Conservation (phyloP, 306 rosid genomes). For the Prunus padus region DNA sequence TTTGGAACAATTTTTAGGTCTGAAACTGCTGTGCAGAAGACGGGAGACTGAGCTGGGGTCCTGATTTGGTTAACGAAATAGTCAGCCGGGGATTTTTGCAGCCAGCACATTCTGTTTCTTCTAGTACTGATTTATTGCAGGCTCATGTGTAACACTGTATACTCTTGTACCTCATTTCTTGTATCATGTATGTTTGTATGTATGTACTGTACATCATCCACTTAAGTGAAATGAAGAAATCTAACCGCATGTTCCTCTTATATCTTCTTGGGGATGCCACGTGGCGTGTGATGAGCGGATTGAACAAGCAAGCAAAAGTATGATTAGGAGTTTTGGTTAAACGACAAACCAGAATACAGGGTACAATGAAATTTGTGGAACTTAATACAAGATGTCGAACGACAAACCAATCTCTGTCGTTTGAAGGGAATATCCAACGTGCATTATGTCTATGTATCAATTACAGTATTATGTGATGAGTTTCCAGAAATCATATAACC, state of each 20-base stretch:
- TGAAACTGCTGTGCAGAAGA: conserved; percentile 49
- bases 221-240: conserved; percentile 30
- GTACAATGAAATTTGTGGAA: no score
- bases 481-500: not conserved
- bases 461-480: not conserved
- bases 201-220: conserved; percentile 31
- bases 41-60: conserved; percentile 33
- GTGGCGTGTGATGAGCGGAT: no score
- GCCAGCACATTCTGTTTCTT: conserved; percentile 29
- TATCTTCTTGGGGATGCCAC: not conserved
- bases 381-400: no score
- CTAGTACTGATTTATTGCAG: conserved; percentile 25
- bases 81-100: conserved; percentile 27
- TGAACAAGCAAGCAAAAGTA: no score
- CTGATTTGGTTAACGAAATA: conserved; percentile 31
- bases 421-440: no score
- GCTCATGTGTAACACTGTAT: conserved; percentile 39
- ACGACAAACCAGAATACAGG: no score
- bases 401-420: no score
- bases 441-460: no score
- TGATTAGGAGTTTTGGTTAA: no score
- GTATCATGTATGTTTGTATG: conserved; percentile 9
- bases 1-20: conserved; percentile 20
- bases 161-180: conserved; percentile 30
- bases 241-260: conserved; percentile 18